phyloP scores from a whole-genome alignment of 495 filamentous ascomycete genomes.

The Corynascus novoguineensis region DNA sequence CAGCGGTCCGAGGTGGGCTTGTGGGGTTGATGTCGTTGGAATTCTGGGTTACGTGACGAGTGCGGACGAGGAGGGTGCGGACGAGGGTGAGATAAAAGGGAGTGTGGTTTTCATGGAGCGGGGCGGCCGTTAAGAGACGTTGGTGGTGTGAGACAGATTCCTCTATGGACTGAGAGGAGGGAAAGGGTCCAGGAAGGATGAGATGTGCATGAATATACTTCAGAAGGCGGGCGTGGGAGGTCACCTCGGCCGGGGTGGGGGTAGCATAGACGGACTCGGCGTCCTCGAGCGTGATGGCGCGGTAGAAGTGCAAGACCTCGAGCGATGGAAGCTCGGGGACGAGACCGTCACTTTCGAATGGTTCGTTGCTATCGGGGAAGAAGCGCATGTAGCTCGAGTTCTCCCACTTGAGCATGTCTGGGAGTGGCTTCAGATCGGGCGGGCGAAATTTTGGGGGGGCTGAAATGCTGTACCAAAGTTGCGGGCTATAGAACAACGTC shows the following conservation, averaged over 20 bases:
- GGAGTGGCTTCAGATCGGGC: constrained; percentile 21
- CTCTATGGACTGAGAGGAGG: not conserved
- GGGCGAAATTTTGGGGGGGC: constrained; percentile 17
- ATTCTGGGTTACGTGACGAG: too few relatives aligned
- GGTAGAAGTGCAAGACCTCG: constrained; percentile 22
- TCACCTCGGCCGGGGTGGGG: constrained; percentile 1
- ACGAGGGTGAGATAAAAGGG: too few relatives aligned
- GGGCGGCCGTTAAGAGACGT: not conserved
- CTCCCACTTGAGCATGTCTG: not conserved
- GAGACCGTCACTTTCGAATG: constrained; percentile 8
- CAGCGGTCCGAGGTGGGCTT: too few relatives aligned
- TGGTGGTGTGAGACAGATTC: constrained; percentile 2
- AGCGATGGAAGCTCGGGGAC: constrained; percentile 21
- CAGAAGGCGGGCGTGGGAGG: constrained; percentile 15
- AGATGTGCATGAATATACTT: constrained; percentile 14
- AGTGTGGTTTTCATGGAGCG: too few relatives aligned
- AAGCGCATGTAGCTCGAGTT: not conserved
- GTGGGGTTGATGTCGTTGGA: too few relatives aligned
- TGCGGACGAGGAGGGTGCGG: too few relatives aligned
- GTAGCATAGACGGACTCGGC: constrained; percentile 11
- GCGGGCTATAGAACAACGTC: constrained; percentile 15
- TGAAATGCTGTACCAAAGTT: constrained; percentile 17
- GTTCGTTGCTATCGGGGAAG: not conserved
- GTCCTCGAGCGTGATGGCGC: constrained; percentile 18
- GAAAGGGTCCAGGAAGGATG: not conserved